These are phyloP conservation scores for Tolypocladium nubicola DNA, from an alignment of 2,329 filamentous ascomycete species.

Conservation along the genomic window DNA sequence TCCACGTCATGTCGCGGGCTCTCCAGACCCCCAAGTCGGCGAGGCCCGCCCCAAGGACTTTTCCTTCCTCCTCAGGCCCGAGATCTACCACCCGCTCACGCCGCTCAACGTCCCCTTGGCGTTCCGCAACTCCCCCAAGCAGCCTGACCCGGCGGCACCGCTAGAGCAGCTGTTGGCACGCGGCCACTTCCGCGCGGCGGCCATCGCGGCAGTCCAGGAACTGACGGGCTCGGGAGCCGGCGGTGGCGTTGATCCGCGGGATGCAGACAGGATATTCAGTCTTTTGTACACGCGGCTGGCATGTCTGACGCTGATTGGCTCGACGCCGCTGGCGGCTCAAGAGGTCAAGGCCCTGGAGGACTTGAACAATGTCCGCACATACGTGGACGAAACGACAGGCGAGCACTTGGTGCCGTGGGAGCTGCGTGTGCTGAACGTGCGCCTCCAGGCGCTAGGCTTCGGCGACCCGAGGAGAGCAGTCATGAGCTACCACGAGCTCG, in stretches of 20 bases:
- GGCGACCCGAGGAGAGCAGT: constrained; percentile 75
- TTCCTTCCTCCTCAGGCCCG: constrained; percentile 65
- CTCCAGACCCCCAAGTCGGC: constrained; percentile 5
- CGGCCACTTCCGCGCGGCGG: constrained; percentile 74
- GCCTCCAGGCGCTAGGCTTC: constrained; percentile 77
- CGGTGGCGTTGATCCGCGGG: constrained; percentile 36
- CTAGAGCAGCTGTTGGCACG: constrained; percentile 56
- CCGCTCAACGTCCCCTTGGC: constrained; percentile 48
- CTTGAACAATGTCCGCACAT: constrained; percentile 44
- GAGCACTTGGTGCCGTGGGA: constrained; percentile 76
- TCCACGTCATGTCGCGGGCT: constrained; percentile 17
- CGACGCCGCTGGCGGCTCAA: constrained; percentile 56
- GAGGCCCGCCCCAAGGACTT: constrained; percentile 52
- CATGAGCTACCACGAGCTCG: constrained; percentile 85
- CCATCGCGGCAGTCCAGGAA: constrained; percentile 53
- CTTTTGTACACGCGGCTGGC: constrained; percentile 74
- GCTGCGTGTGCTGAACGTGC: constrained; percentile 70
- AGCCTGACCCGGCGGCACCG: constrained; percentile 51
- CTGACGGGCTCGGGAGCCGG: constrained; percentile 40
- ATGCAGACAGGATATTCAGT: constrained; percentile 59
- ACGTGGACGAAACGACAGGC: constrained; percentile 41
- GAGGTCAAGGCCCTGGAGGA: constrained; percentile 56
- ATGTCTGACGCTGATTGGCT: constrained; percentile 70
- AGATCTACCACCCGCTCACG: constrained; percentile 75
- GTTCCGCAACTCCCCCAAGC: constrained; percentile 59